phyloP scores from a whole-genome alignment of 768 basidiomycete genomes.

The Phlebiopsis gigantea region DNA sequence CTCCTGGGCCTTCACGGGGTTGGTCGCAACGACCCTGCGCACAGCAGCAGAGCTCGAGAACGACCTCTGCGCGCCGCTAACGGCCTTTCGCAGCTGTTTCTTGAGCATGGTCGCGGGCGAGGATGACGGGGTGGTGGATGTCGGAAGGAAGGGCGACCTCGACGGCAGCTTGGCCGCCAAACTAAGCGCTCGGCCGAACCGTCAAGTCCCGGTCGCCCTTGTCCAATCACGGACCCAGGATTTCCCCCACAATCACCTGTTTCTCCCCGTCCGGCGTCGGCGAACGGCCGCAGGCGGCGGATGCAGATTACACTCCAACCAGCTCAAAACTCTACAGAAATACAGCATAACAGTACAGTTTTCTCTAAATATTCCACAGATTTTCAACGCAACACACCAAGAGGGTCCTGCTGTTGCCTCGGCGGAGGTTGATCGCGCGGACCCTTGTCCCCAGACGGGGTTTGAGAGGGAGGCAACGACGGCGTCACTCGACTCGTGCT shows the following conservation, averaged over 20 bases:
- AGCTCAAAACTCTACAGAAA: not conserved
- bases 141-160: slow-evolving; percentile 7
- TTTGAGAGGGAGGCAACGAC: not conserved
- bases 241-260: slow-evolving; percentile 14
- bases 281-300: too few relatives aligned
- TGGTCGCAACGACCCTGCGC: slow-evolving; percentile 60
- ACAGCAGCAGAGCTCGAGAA: slow-evolving; percentile 64
- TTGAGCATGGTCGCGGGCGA: slow-evolving; percentile 47
- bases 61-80: slow-evolving; percentile 45
- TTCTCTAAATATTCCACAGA: not conserved
- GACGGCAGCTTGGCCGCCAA: not conserved
- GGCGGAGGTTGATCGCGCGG: slow-evolving; percentile 2
- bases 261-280: not conserved
- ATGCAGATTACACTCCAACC: not conserved
- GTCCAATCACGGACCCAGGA: slow-evolving; percentile 8
- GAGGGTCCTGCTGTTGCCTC: slow-evolving; percentile 5
- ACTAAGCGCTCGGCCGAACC: slow-evolving; percentile 15
- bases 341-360: not conserved
- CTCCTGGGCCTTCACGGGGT: slow-evolving; percentile 76
- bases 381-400: slow-evolving; percentile 13
- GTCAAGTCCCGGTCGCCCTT: slow-evolving; percentile 10
- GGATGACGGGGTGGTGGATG: slow-evolving; percentile 11
- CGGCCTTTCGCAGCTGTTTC: slow-evolving; percentile 53
- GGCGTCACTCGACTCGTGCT: not conserved
- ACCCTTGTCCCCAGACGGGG: not conserved